Evolutionary conservation across 208 protist species (phyloP).

Genomic region (Acanthamoeba culbertsoni): DNA sequence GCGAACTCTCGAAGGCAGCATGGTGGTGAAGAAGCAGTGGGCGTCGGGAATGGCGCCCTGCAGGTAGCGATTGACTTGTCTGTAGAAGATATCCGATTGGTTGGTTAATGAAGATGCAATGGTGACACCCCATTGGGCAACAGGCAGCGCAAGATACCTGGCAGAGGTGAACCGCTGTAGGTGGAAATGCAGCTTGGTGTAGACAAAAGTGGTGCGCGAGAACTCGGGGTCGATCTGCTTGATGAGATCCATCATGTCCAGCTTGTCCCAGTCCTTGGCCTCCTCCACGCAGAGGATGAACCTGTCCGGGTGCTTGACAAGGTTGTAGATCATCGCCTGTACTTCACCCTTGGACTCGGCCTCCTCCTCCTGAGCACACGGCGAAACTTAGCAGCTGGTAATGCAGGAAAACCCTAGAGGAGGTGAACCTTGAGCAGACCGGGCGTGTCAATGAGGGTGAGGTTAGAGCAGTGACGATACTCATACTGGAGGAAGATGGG

Average conservation of each 20-base stretch:
- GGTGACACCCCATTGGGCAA: neutral
- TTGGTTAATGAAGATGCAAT: neutral
- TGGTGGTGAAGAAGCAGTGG: constrained; percentile 65
- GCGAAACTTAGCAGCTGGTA: neutral
- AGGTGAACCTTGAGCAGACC: neutral
- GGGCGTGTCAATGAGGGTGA: constrained; percentile 70
- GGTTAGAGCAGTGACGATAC: constrained; percentile 61
- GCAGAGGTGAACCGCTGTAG: neutral
- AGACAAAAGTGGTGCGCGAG: constrained; percentile 40
- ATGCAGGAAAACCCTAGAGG: neutral
- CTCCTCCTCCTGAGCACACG: neutral
- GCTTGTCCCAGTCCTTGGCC: constrained; percentile 55
- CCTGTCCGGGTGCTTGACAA: neutral
- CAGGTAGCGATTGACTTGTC: neutral
- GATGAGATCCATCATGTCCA: constrained; percentile 58
- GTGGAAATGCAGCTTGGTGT: neutral
- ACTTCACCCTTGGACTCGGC: neutral
- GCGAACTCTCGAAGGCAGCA: neutral
- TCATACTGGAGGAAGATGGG: constrained; percentile 70
- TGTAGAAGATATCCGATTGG: too few species aligned
- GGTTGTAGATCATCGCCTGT: neutral
- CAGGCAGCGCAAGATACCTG: neutral
- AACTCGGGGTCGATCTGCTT: constrained; percentile 69
- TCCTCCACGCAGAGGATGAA: constrained; percentile 33
- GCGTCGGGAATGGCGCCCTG: constrained; percentile 22